phyloP scores from a whole-genome alignment of 139 green algal genomes.

The Chlorokybus atmophyticus region DNA sequence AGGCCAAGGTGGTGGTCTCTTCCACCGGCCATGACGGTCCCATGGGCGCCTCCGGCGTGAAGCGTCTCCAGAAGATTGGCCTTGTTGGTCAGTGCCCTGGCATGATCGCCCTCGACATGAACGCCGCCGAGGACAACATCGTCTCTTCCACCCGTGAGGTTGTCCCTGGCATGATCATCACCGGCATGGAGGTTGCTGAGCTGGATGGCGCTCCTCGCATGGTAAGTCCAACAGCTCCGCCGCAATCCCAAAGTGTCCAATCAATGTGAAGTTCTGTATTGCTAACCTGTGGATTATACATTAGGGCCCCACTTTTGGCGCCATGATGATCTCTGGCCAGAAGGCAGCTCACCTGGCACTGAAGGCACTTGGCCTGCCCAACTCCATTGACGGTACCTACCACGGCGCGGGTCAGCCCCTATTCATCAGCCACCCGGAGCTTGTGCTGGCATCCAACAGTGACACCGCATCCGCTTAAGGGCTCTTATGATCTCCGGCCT shows the following conservation, averaged over 20 bases:
- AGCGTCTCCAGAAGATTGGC: conserved; percentile 73
- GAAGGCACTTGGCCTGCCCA: conserved; percentile 47
- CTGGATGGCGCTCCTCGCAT: conserved; percentile 31
- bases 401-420: too few relatives aligned
- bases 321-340: conserved; percentile 83
- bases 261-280: neutral
- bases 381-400: conserved; percentile 18
- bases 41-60: conserved; percentile 82
- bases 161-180: conserved; percentile 87
- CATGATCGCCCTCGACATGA: conserved; percentile 97
- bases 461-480: too few relatives aligned
- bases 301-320: conserved; percentile 90
- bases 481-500: too few relatives aligned
- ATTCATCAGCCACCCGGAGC: conserved; percentile 4
- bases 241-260: neutral
- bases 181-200: conserved; percentile 82
- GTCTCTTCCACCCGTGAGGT: conserved; percentile 72
- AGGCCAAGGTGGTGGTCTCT: conserved; percentile 76
- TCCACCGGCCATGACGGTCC: conserved; percentile 88
- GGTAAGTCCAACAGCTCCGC: conserved; percentile 11
- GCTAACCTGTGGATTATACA: too few relatives aligned
- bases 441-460: conserved; percentile 22
- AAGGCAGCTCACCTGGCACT: conserved; percentile 84
- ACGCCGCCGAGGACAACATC: conserved; percentile 75
- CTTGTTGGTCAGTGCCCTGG: conserved; percentile 66